Evolutionary conservation across 331 rosid species (phyloP).

Genomic region (Rhamnella rubrinervis): DNA sequence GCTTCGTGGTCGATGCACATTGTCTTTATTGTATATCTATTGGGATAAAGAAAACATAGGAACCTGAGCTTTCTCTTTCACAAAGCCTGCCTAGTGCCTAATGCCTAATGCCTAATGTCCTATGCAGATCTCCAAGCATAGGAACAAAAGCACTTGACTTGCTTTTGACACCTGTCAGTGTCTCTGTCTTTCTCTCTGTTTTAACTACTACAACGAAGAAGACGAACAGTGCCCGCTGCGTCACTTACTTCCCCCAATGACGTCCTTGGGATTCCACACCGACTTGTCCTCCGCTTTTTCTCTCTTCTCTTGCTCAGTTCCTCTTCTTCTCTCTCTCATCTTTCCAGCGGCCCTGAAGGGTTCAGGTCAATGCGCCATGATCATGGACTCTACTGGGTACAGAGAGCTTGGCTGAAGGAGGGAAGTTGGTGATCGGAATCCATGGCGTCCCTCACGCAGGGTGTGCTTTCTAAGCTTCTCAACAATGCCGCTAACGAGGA

Average conservation of each 20-base stretch:
- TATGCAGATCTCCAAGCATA: slow-evolving; percentile 22
- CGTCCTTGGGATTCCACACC: slow-evolving; percentile 50
- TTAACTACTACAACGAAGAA: slow-evolving; percentile 1
- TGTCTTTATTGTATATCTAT: not conserved
- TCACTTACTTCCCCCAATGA: slow-evolving; percentile 19
- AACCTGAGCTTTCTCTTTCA: slow-evolving; percentile 9
- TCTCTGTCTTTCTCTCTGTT: not conserved
- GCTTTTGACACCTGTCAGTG: slow-evolving; percentile 39
- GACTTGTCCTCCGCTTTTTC: not conserved
- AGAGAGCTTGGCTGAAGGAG: not conserved
- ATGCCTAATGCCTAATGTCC: no score
- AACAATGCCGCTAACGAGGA: slow-evolving; percentile 44
- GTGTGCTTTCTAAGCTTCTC: slow-evolving; percentile 71
- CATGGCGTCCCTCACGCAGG: slow-evolving; percentile 81
- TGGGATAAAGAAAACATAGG: slow-evolving; percentile 29
- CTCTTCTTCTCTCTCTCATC: not conserved
- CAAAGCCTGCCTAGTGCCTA: no score
- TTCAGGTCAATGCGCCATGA: not conserved
- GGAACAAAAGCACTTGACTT: not conserved
- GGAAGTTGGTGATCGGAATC: not conserved
- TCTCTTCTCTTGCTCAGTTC: not conserved
- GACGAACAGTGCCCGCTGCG: slow-evolving; percentile 20
- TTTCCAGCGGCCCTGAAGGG: not conserved
- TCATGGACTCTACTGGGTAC: not conserved
- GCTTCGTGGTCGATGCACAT: no score